Base-by-base conservation (phyloP, 495 filamentous ascomycete genomes). In the Aspergillus affinis region DNA sequence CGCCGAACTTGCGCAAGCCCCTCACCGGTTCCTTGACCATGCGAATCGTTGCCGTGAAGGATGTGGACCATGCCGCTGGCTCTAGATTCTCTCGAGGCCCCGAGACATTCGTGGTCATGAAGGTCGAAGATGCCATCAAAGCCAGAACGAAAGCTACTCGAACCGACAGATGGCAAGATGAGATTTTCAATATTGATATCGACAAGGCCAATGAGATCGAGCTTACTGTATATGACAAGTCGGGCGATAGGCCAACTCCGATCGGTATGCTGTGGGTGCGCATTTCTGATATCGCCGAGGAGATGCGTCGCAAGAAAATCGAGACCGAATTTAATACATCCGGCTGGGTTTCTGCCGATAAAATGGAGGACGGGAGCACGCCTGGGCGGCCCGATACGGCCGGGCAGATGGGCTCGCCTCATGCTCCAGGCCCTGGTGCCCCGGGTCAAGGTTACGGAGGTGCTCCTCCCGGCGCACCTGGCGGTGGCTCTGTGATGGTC, bases 201-300 rank as follows among this genome's bases (percentile, higher is more conserved):
- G 95, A 99, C 66, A 97, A 97, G 77, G 94, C 95, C 53, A 97
- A 99, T 71, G 94, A 99, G 75, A 89, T 99, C 55, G 94, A 99
- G 70, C 82, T 99, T 48, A 97, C 91, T 0, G 93, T 98, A 30
- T 99, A 98, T 72, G 94, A 99, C 69, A 97, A 96, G 75, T 75
- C 82, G 8, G 87, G 89, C 62, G 92, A 96, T 59, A 89, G 95
- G 64, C 88, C 93, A 2, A 83, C 95, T 49, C 94, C 94, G 44
- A 96, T 99, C 63, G 94, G 89, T 57, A 87, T 99, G 83, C 81
- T 97, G 6, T 99, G 94, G 94, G 83, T 99, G 61, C 83, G 94
- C 47, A 93, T 99, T 68, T 93, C 95, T 44, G 94, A 99, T 72
- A 96, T 99, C 62, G 91, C 89, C 26, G 94, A 99, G 66, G 94